Evolutionary conservation across 2,329 filamentous ascomycete genomes (phyloP), one percentile per base, ranked within the genome.

Genomic region (Apiospora phragmitis): DNA sequence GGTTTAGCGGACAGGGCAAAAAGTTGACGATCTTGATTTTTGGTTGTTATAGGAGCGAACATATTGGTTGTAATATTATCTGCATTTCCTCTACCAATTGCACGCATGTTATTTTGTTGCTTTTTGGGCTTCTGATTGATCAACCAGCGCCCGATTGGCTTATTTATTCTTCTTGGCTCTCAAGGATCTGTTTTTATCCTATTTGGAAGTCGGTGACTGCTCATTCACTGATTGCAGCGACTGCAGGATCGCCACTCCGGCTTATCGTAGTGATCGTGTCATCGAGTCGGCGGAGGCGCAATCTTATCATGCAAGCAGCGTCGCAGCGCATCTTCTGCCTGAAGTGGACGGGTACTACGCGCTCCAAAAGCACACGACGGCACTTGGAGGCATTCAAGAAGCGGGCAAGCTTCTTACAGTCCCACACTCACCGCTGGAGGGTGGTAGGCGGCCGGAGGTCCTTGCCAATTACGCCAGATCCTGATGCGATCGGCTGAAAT

Each of bases 1-100:
- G 55, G 55, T 5, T n/a, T 62, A 38, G 55, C 32, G 55, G 32
- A 62, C 55, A 32, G 18, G 43, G 43, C 3, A 47, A n/a, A 18
- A 62, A 62, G 9, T 62, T 18, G 55, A 62, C 32, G 55, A 38
- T 62, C 29, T 62, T 62, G 55, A 62, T 55, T 62, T 62, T 62
- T 35, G 49, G 9, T 38, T 62, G 55, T 38, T 38, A 32, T 32
- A 38, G 55, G 55, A 62, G 55, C 55, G 55, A 38, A 62, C 55
- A 38, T 62, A 38, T 38, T 49, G 47, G 55, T 38, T 62, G 32
- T 62, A 62, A 62, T 62, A 62, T 62, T 62, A 62, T 62, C 9
- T 35, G 55, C 55, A 62, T 62, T 62, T 38, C 55, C 29, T 21
- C 9, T 32, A 18, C 29, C 18, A 12, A 62, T 38, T 3, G 14